Percentiles rank a stretch among this genome's conserved stretches.
These are phyloP conservation scores for Melastoma candidum DNA, from an alignment of 441 rosid genomes.

Conservation along the genomic window DNA sequence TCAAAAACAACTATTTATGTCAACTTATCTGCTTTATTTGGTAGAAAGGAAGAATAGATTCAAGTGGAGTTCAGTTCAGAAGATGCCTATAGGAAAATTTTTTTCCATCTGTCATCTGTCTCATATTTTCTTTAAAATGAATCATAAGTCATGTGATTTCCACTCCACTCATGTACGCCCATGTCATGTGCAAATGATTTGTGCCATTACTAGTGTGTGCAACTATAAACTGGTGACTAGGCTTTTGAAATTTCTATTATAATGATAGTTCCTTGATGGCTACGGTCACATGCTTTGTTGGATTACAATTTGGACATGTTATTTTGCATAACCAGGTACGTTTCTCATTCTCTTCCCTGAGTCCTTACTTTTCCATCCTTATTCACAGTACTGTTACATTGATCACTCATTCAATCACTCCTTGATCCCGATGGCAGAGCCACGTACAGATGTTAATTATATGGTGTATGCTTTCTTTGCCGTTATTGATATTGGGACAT, in stretches of 20 bases:
- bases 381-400: not conserved
- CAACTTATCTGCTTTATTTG: not conserved
- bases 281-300: slow-evolving; percentile 43
- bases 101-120: too few relatives aligned
- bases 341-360: not conserved
- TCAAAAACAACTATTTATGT: not conserved
- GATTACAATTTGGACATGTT: slow-evolving; percentile 53
- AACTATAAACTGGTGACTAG: not conserved
- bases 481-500: slow-evolving; percentile 33
- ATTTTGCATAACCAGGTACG: slow-evolving; percentile 42
- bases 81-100: too few relatives aligned
- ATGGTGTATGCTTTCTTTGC: slow-evolving; percentile 34
- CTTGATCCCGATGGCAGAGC: slow-evolving; percentile 26
- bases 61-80: too few relatives aligned
- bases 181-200: too few relatives aligned
- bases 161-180: too few relatives aligned
- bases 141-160: too few relatives aligned
- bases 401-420: not conserved
- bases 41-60: too few relatives aligned
- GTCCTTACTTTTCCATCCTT: not conserved
- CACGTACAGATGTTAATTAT: slow-evolving; percentile 26
- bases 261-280: slow-evolving; percentile 46
- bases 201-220: too few relatives aligned
- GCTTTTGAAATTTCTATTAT: slow-evolving; percentile 4
- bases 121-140: too few relatives aligned